Evolutionary conservation across 805 yeast genomes (phyloP).

Genomic region (Candida tallmaniae): DNA sequence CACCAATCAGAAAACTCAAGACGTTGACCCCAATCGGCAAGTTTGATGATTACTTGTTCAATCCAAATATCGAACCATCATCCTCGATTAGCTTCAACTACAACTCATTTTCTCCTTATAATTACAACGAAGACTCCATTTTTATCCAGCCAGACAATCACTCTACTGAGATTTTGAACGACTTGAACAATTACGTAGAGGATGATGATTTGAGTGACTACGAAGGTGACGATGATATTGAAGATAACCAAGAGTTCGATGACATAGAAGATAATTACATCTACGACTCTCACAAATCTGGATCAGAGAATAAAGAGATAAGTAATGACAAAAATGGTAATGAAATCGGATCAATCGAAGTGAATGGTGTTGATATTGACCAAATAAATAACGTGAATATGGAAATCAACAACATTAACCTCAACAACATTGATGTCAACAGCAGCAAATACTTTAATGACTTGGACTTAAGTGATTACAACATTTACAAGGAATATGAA

Average conservation of each 20-base stretch:
- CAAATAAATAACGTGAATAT: constrained; percentile 11
- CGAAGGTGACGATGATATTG: constrained; percentile 9
- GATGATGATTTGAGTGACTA: constrained; percentile 26
- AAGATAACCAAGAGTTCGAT: constrained; percentile 7
- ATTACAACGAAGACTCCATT: constrained; percentile 24
- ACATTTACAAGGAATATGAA: neutral
- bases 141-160: constrained; percentile 19
- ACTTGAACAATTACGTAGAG: constrained; percentile 6
- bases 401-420: constrained; percentile 4
- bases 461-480: constrained; percentile 3
- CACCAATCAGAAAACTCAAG: constrained; percentile 27
- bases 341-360: constrained; percentile 6
- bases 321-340: constrained; percentile 2
- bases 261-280: constrained; percentile 6
- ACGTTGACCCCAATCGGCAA: constrained; percentile 25
- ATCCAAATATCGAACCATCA: constrained; percentile 40
- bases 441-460: constrained; percentile 2
- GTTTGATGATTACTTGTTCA: constrained; percentile 35
- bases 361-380: neutral
- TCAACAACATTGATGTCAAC: constrained; percentile 2
- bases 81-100: constrained; percentile 25
- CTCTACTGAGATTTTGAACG: constrained; percentile 5
- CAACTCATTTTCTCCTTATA: constrained; percentile 7
- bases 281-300: constrained; percentile 7
- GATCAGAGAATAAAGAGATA: constrained; percentile 4